These are phyloP conservation scores for Pseudocercospora eumusae DNA, from an alignment of 2,329 filamentous ascomycete genomes.

Conservation along the genomic window DNA sequence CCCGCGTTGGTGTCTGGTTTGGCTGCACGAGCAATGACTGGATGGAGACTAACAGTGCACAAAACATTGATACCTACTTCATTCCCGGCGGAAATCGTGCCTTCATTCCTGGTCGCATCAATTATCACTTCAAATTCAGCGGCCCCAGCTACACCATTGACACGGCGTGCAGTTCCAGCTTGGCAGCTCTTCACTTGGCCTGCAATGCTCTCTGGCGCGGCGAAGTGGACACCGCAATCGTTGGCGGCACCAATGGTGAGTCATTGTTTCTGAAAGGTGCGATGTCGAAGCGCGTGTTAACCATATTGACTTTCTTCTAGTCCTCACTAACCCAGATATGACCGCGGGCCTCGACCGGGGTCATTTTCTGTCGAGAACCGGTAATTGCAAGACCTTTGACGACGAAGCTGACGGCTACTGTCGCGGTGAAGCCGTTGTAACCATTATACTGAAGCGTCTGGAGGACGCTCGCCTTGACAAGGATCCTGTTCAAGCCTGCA, in stretches of 20 bases:
- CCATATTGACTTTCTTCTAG: not conserved
- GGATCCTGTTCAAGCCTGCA: conserved; percentile 69
- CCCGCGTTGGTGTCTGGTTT: conserved; percentile 39
- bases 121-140: conserved; percentile 32
- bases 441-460: conserved; percentile 43
- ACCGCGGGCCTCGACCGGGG: conserved; percentile 29
- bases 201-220: conserved; percentile 31
- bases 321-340: conserved; percentile 24
- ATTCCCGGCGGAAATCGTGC: conserved; percentile 27
- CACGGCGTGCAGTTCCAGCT: conserved; percentile 33
- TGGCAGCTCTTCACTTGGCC: conserved; percentile 28
- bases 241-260: conserved; percentile 31
- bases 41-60: conserved; percentile 28
- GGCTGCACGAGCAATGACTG: conserved; percentile 40
- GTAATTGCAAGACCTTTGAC: conserved; percentile 34
- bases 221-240: conserved; percentile 30
- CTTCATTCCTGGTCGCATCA: conserved; percentile 30
- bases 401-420: conserved; percentile 42
- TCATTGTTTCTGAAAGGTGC: not conserved
- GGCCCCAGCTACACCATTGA: conserved; percentile 32
- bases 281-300: no score
- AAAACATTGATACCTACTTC: conserved; percentile 30
- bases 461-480: conserved; percentile 71
- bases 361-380: conserved; percentile 27
- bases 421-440: conserved; percentile 34